A percentile compares a stretch with the other conserved stretches of the same genome.
Evolutionary conservation across 2,329 filamentous ascomycete species (phyloP).

Genomic region (Fusarium musae): DNA sequence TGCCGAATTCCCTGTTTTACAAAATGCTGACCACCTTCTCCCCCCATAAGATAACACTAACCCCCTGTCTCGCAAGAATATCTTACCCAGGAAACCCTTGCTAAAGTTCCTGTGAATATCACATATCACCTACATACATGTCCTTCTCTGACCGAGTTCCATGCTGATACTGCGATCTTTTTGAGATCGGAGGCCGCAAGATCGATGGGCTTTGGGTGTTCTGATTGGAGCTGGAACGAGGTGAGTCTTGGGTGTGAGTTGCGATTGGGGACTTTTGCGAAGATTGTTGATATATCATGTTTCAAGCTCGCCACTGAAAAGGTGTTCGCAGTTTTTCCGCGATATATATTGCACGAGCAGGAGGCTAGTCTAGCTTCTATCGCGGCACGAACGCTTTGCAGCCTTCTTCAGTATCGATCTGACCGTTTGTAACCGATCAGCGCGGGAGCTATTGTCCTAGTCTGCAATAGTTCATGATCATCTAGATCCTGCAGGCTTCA

Average conservation of each 20-base stretch:
- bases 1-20: not conserved
- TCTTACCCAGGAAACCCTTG: constrained; percentile 24
- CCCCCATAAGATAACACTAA: not conserved
- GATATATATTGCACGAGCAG: not conserved
- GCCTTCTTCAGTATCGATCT: not conserved
- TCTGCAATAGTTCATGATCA: not conserved
- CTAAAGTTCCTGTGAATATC: not conserved
- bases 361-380: not conserved
- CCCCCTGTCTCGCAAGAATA: constrained; percentile 5
- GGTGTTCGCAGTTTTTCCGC: not conserved
- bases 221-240: not conserved
- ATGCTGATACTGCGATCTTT: constrained; percentile 3
- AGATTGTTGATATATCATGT: not conserved
- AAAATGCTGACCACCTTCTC: not conserved
- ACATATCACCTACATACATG: constrained; percentile 17
- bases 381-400: not conserved
- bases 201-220: not conserved
- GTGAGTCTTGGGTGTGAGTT: not conserved
- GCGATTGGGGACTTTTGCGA: not conserved
- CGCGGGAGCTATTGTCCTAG: not conserved
- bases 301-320: not conserved
- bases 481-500: not conserved
- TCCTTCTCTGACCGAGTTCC: not conserved
- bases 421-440: not conserved
- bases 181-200: constrained; percentile 1